Conservation (phyloP, 495 filamentous ascomycete species). For the Talaromyces adpressus region DNA sequence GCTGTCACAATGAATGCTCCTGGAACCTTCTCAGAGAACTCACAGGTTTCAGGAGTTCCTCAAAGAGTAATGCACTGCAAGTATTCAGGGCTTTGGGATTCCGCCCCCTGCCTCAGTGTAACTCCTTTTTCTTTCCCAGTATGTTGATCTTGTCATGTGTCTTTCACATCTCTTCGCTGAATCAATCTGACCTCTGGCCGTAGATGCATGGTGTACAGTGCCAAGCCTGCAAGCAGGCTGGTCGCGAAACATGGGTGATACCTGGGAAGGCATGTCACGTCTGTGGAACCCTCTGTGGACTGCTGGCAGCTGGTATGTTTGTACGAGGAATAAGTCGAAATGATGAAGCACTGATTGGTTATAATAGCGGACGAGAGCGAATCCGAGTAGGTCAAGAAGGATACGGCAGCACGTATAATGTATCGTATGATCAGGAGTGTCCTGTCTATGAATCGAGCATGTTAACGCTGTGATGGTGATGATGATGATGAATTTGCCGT, state of each 20-base stretch:
- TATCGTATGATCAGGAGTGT: not conserved
- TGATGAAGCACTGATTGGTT: not conserved
- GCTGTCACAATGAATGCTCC: not conserved
- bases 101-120: not conserved
- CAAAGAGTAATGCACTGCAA: not conserved
- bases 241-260: conserved; percentile 43
- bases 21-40: not conserved
- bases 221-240: conserved; percentile 30
- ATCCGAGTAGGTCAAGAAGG: not conserved
- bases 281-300: conserved; percentile 23
- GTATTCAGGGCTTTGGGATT: not conserved
- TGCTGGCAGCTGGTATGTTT: not conserved
- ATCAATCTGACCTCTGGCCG: not conserved
- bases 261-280: conserved; percentile 43
- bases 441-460: not conserved
- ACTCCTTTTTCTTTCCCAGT: not conserved
- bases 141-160: not conserved
- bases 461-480: not conserved
- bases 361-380: not conserved
- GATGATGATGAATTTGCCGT: not conserved
- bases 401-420: not conserved
- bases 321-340: no score
- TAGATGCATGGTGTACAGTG: conserved; percentile 47
- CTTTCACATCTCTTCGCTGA: not conserved
- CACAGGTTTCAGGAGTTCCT: not conserved